A percentile compares a stretch with the other conserved stretches of the same genome.
phyloP scores from a whole-genome alignment of 164 flowering plant species.

The Nymphaea colorata region DNA sequence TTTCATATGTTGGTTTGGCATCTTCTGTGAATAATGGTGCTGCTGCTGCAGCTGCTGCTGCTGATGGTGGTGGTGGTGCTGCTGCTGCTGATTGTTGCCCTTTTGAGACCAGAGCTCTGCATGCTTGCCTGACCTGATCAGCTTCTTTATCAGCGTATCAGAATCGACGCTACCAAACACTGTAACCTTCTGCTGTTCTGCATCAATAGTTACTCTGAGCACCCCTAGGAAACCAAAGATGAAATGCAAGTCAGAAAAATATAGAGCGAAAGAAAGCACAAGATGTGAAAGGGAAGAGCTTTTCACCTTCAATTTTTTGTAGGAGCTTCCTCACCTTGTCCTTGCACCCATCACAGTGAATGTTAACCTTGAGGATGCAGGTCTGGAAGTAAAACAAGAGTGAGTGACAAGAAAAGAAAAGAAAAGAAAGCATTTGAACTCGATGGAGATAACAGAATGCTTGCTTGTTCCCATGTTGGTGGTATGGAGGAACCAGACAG shows the following conservation, averaged over 20 bases:
- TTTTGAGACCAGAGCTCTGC: conserved; percentile 66
- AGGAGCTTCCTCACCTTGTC: conserved; percentile 65
- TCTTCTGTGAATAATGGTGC: conserved; percentile 3
- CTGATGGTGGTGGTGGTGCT: conserved; percentile 14
- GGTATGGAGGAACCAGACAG: not conserved
- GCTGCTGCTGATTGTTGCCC: conserved; percentile 30
- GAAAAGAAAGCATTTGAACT: not conserved
- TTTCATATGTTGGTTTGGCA: not conserved
- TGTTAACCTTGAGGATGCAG: conserved; percentile 46
- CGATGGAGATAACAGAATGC: not conserved
- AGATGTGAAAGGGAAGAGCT: not conserved
- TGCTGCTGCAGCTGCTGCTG: conserved; percentile 3
- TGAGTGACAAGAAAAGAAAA: not conserved
- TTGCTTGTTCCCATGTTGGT: not conserved
- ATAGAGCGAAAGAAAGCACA: not conserved
- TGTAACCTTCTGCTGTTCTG: conserved; percentile 65
- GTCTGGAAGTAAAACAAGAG: conserved; percentile 27
- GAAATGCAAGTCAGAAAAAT: not conserved
- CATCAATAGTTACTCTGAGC: conserved; percentile 49
- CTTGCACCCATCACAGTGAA: conserved; percentile 69
- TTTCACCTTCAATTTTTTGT: conserved; percentile 54
- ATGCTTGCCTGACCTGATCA: conserved; percentile 55
- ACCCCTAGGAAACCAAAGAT: conserved; percentile 40
- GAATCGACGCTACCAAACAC: conserved; percentile 68
- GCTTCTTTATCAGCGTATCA: conserved; percentile 50